Conservation (phyloP, 2,329 filamentous ascomycete genomes). For the Penicillium sp. region DNA sequence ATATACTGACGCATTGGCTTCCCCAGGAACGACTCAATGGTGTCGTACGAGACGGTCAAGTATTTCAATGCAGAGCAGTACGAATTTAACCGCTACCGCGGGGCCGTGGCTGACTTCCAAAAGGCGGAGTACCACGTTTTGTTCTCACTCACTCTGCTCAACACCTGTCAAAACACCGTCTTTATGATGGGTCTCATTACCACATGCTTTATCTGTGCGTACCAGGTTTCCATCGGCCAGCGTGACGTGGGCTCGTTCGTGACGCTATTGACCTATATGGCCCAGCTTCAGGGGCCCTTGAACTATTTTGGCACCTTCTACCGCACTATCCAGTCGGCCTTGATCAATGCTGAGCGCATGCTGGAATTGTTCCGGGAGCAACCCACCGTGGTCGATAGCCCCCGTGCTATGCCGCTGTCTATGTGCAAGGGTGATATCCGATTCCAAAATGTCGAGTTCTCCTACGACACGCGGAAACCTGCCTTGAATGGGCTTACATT, state of each 20-base stretch:
- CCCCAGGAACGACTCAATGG: slow-evolving; percentile 84
- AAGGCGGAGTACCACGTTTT: slow-evolving; percentile 70
- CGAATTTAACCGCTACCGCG: slow-evolving; percentile 68
- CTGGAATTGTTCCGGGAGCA: slow-evolving; percentile 94
- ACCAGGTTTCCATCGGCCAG: slow-evolving; percentile 66
- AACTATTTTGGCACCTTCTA: slow-evolving; percentile 96
- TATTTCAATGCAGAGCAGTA: slow-evolving; percentile 83
- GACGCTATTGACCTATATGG: slow-evolving; percentile 68
- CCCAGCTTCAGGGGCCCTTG: slow-evolving; percentile 72
- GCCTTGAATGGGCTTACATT: slow-evolving; percentile 81
- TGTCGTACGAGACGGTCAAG: slow-evolving; percentile 94
- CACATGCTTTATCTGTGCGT: slow-evolving; percentile 68
- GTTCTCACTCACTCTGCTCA: slow-evolving; percentile 72
- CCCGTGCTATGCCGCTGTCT: slow-evolving; percentile 58
- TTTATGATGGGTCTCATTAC: slow-evolving; percentile 73
- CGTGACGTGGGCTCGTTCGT: slow-evolving; percentile 68
- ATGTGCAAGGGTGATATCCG: slow-evolving; percentile 74
- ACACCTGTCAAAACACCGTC: slow-evolving; percentile 72
- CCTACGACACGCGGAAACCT: slow-evolving; percentile 80
- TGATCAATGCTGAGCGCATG: slow-evolving; percentile 95
- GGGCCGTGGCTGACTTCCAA: slow-evolving; percentile 68
- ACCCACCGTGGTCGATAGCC: slow-evolving; percentile 79
- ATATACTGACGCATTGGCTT: background rate
- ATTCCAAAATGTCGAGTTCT: slow-evolving; percentile 85
- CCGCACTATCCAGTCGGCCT: slow-evolving; percentile 86